Evolutionary conservation across 169 alveolate genomes (phyloP).

Genomic region (Cryptosporidium ryanae): DNA sequence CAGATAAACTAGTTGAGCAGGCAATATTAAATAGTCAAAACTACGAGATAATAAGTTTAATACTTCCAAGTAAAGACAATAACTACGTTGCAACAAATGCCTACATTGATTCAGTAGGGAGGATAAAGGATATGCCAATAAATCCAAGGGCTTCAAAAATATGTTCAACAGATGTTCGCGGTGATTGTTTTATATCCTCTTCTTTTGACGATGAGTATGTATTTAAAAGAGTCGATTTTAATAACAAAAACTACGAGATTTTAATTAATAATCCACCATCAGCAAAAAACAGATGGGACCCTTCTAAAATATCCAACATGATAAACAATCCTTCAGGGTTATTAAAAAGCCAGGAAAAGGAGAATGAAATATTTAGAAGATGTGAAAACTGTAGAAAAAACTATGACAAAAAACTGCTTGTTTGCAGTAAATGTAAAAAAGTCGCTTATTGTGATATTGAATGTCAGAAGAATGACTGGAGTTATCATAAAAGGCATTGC

Average conservation of each 20-base stretch:
- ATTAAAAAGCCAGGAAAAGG: conserved; percentile 39
- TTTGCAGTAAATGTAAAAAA: conserved; percentile 88
- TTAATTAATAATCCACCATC: conserved; percentile 88
- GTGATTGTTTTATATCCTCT: conserved; percentile 89
- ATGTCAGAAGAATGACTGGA: conserved; percentile 90
- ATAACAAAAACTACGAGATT: conserved; percentile 82
- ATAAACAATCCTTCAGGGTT: conserved; percentile 74
- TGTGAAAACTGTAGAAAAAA: conserved; percentile 83
- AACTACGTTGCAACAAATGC: conserved; percentile 85
- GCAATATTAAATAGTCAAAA: conserved; percentile 47
- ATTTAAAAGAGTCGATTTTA: conserved; percentile 84
- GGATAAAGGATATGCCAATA: conserved; percentile 87
- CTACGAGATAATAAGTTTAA: conserved; percentile 89
- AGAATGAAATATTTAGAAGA: conserved; percentile 16
- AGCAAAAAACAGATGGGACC: conserved; percentile 84
- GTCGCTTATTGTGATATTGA: conserved; percentile 86
- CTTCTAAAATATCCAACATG: conserved; percentile 61
- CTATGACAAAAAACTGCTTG: conserved; percentile 75
- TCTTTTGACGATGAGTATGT: conserved; percentile 89
- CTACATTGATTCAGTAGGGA: conserved; percentile 89
- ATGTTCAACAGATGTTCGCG: conserved; percentile 89
- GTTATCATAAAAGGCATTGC: conserved; percentile 86
- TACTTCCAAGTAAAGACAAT: conserved; percentile 86
- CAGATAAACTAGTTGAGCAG: conserved; percentile 29
- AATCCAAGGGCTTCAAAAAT: conserved; percentile 90